phyloP scores from a whole-genome alignment of 1,284 basidiomycete genomes.

The Phlebopus sp. region DNA sequence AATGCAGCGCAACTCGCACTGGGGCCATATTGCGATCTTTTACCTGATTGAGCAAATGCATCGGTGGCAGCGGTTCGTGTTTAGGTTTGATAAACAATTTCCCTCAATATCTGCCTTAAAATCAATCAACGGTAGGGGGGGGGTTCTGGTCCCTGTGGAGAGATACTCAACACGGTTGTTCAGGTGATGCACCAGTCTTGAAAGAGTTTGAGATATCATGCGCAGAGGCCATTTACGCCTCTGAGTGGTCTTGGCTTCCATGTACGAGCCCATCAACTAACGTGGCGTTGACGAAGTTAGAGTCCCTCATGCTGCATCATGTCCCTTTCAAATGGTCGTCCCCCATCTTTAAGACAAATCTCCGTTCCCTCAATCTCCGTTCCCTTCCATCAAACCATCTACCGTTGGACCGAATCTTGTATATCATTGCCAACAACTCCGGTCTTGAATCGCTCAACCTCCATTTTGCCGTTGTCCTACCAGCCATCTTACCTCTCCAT shows the following conservation, averaged over 20 bases:
- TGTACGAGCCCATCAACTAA: constrained; percentile 40
- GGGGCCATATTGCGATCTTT: constrained; percentile 75
- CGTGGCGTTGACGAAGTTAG: constrained; percentile 44
- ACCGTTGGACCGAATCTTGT: constrained; percentile 61
- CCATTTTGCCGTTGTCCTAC: constrained; percentile 56
- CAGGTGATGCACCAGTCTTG: constrained; percentile 68
- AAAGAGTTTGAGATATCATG: constrained; percentile 75
- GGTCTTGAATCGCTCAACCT: constrained; percentile 53
- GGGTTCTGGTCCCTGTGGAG: background rate
- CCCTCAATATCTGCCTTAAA: constrained; percentile 65
- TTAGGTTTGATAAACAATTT: constrained; percentile 72
- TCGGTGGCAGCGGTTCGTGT: constrained; percentile 76
- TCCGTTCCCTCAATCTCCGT: constrained; percentile 57
- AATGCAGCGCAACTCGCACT: constrained; percentile 50
- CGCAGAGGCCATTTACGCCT: constrained; percentile 56
- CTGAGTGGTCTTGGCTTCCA: constrained; percentile 71
- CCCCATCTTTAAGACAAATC: constrained; percentile 55
- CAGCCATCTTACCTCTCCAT: constrained; percentile 58
- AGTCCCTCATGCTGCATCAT: constrained; percentile 59
- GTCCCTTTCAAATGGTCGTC: constrained; percentile 75
- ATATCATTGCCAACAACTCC: constrained; percentile 57
- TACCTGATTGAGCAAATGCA: constrained; percentile 76
- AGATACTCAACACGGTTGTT: constrained; percentile 7
- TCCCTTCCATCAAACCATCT: constrained; percentile 60
- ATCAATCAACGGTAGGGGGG: constrained; percentile 61